These are phyloP conservation scores for Cladosporium sphaerospermum DNA, from an alignment of 2,329 filamentous ascomycete species.

Conservation along the genomic window DNA sequence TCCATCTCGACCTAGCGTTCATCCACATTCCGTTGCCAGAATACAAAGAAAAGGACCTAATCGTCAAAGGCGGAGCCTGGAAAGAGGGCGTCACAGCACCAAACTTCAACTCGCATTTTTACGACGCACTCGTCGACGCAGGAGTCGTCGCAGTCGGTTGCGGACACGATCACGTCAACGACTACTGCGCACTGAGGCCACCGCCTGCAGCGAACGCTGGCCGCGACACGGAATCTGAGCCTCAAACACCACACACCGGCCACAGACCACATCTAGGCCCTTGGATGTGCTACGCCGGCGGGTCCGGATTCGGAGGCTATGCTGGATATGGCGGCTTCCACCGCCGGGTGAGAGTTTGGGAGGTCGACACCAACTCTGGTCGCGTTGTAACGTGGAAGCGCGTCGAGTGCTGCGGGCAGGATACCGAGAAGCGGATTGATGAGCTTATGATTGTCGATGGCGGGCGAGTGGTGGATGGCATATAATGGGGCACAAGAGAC, in stretches of 20 bases:
- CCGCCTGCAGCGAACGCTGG: slow-evolving; percentile 14
- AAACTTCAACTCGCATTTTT: slow-evolving; percentile 85
- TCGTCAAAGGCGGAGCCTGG: slow-evolving; percentile 60
- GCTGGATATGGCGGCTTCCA: slow-evolving; percentile 83
- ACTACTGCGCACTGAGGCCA: slow-evolving; percentile 72
- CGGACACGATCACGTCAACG: slow-evolving; percentile 94
- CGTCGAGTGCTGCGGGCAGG: slow-evolving; percentile 55
- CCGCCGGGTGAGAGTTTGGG: slow-evolving; percentile 79
- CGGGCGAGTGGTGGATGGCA: slow-evolving; percentile 42
- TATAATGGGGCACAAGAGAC: neutral
- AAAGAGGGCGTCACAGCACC: slow-evolving; percentile 83
- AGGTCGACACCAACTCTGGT: slow-evolving; percentile 86
- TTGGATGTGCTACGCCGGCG: slow-evolving; percentile 98
- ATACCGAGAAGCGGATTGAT: slow-evolving; percentile 48
- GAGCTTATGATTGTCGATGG: slow-evolving; percentile 57
- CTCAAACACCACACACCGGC: slow-evolving; percentile 1
- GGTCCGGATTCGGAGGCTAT: slow-evolving; percentile 88
- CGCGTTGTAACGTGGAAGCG: slow-evolving; percentile 90
- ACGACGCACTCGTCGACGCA: slow-evolving; percentile 78
- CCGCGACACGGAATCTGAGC: slow-evolving; percentile 17
- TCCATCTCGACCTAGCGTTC: slow-evolving; percentile 93
- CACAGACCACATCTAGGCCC: slow-evolving; percentile 37
- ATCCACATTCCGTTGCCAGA: slow-evolving; percentile 96
- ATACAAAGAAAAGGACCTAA: slow-evolving; percentile 58
- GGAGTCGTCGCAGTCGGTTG: slow-evolving; percentile 82